Evolutionary conservation across 2,329 filamentous ascomycete species (phyloP), one percentile per base, ranked within the genome.

Genomic region (Trichothecium roseum): DNA sequence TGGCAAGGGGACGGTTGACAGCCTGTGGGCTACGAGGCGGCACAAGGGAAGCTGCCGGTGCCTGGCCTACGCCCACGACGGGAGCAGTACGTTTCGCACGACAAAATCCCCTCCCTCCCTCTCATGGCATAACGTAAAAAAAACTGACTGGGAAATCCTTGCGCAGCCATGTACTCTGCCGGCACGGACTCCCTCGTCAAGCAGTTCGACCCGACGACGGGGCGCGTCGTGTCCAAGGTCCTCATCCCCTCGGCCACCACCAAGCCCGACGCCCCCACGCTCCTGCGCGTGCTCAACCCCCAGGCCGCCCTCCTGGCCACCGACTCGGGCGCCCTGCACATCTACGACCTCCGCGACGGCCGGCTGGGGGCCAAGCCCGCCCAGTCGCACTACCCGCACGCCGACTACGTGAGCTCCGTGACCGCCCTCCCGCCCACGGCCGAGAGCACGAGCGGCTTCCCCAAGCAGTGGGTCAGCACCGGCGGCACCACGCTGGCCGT

Each of bases 1-100:
- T 48, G 86, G 85, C 9, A 81, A 73, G 42, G 82, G 80, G 30
- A 75, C 80, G 37, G 83, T 96, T 42, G 83, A 88, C 46, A 85
- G 81, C 1, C 64, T 79, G 40, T 98, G 91, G 91, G 74, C 76
- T 48, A 96, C 91, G 5, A 72, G 79, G 46, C 73, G 91, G 41
- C 91, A 98, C 63, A 94, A 94, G 66, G 89, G 87, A 10, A 95
- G 87, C 68, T 96, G 89, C 54, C 74, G 91, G 36, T 80, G 77
- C 40, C 63, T 96, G 37, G 77, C 72, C 4, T 96, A 88, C 60
- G 81, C 78, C 44, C 59, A 76, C 38, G 88, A 95, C 54, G 91
- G 89, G 13, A 64, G 74, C 44, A 69, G 79, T 66, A 59, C 69
- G 62, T 78, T 68, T 4, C 13, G 4, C 13, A 32, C 12, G 15